Percentiles rank a stretch among this genome's conserved stretches.
Evolutionary conservation across 805 yeast genomes (phyloP).

Genomic region (Myxozyma neglecta): DNA sequence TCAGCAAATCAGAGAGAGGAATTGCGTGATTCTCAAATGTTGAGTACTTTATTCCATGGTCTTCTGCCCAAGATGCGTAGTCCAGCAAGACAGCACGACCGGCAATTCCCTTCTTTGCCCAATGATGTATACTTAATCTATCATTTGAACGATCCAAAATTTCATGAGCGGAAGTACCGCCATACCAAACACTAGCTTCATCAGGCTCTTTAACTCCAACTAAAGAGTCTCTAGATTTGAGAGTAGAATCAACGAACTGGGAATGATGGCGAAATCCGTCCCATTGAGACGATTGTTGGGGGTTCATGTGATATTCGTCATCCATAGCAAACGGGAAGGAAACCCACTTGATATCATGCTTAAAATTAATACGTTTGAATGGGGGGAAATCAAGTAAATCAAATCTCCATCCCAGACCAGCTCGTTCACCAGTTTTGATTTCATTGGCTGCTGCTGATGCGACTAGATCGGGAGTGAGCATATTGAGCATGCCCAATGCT

Average conservation of each 20-base stretch:
- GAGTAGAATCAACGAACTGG: constrained; percentile 30
- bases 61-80: constrained; percentile 36
- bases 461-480: constrained; percentile 34
- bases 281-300: constrained; percentile 42
- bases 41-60: constrained; percentile 30
- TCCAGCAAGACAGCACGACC: constrained; percentile 38
- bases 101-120: constrained; percentile 37
- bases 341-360: constrained; percentile 11
- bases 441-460: constrained; percentile 32
- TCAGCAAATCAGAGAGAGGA: constrained; percentile 28
- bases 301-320: constrained; percentile 38
- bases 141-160: constrained; percentile 24
- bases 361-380: constrained; percentile 28
- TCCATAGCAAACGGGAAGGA: constrained; percentile 32
- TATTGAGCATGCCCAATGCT: constrained; percentile 36
- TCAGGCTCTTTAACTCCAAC: constrained; percentile 15
- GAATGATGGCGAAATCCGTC: constrained; percentile 41
- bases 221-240: constrained; percentile 5
- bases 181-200: constrained; percentile 31
- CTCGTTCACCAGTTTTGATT: constrained; percentile 33
- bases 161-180: constrained; percentile 33
- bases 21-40: constrained; percentile 32
- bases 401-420: constrained; percentile 33
- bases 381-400: constrained; percentile 31
- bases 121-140: constrained; percentile 31